These are phyloP conservation scores for Coniochaeta pulveracea DNA, from an alignment of 2,329 filamentous ascomycete genomes.

Conservation along the genomic window DNA sequence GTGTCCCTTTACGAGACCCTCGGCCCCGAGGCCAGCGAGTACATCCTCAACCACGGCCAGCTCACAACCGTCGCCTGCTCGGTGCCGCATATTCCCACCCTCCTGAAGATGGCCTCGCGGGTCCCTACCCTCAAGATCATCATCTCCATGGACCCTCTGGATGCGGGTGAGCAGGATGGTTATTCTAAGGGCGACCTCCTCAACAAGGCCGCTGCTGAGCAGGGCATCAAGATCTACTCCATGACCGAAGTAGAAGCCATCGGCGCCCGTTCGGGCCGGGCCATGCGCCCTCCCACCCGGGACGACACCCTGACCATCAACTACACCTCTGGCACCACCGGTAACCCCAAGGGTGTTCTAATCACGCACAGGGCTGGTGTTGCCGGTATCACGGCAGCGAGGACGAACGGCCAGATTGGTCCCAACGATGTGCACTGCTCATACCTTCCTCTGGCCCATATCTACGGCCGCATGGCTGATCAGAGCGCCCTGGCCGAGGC, in stretches of 20 bases:
- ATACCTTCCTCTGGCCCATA: slow-evolving; percentile 89
- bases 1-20: slow-evolving; percentile 96
- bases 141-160: slow-evolving; percentile 73
- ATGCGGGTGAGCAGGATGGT: slow-evolving; percentile 64
- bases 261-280: slow-evolving; percentile 57
- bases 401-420: slow-evolving; percentile 39
- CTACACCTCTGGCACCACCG: slow-evolving; percentile 81
- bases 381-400: slow-evolving; percentile 53
- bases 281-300: slow-evolving; percentile 59
- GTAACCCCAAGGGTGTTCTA: slow-evolving; percentile 71
- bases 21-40: slow-evolving; percentile 82
- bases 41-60: slow-evolving; percentile 85
- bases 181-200: slow-evolving; percentile 72
- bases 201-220: slow-evolving; percentile 59
- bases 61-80: slow-evolving; percentile 67
- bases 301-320: slow-evolving; percentile 82
- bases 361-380: slow-evolving; percentile 75
- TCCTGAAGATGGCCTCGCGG: slow-evolving; percentile 69
- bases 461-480: slow-evolving; percentile 79
- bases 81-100: slow-evolving; percentile 66
- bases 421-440: slow-evolving; percentile 59
- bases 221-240: slow-evolving; percentile 69
- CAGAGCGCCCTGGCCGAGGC: slow-evolving; percentile 63
- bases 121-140: slow-evolving; percentile 78
- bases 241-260: slow-evolving; percentile 73